phyloP scores from a whole-genome alignment of 768 basidiomycete species.

The Coprinopsis sp. region DNA sequence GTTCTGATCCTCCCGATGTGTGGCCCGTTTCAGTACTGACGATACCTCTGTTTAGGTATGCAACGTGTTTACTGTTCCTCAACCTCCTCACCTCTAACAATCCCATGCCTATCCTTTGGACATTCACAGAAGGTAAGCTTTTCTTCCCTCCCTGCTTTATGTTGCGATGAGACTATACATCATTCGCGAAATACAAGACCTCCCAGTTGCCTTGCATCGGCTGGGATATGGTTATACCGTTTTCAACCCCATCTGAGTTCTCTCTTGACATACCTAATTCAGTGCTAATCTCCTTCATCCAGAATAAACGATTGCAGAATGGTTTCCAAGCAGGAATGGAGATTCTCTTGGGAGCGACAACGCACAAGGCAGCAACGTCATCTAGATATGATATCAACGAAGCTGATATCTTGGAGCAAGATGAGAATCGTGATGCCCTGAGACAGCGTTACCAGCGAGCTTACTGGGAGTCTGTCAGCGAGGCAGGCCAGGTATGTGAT shows the following conservation, averaged over 20 bases:
- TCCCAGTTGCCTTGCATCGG: slow-evolving; percentile 59
- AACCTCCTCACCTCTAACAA: background rate
- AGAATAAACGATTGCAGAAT: slow-evolving; percentile 69
- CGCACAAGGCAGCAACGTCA: slow-evolving; percentile 15
- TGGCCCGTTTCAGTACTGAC: slow-evolving; percentile 13
- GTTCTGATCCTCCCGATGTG: slow-evolving; percentile 15
- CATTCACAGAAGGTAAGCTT: slow-evolving; percentile 37
- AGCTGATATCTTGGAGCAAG: slow-evolving; percentile 60
- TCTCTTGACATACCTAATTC: slow-evolving; percentile 9
- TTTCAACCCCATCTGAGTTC: slow-evolving; percentile 73
- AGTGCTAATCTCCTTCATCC: slow-evolving; percentile 3
- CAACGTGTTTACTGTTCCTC: background rate
- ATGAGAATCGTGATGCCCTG: slow-evolving; percentile 48
- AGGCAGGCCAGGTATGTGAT: slow-evolving; percentile 53
- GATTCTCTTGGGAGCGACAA: slow-evolving; percentile 56
- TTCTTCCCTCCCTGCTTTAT: slow-evolving; percentile 7
- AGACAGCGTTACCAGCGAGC: slow-evolving; percentile 63
- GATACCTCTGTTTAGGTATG: slow-evolving; percentile 12
- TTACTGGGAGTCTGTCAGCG: slow-evolving; percentile 77
- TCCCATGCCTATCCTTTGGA: background rate
- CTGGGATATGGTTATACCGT: slow-evolving; percentile 49
- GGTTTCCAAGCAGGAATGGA: slow-evolving; percentile 86
- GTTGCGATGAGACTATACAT: slow-evolving; percentile 51
- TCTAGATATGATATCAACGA: slow-evolving; percentile 41
- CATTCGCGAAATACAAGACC: slow-evolving; percentile 71